These are phyloP conservation scores for Alternaria ethzedia DNA, from an alignment of 2,329 filamentous ascomycete genomes.

Conservation along the genomic window DNA sequence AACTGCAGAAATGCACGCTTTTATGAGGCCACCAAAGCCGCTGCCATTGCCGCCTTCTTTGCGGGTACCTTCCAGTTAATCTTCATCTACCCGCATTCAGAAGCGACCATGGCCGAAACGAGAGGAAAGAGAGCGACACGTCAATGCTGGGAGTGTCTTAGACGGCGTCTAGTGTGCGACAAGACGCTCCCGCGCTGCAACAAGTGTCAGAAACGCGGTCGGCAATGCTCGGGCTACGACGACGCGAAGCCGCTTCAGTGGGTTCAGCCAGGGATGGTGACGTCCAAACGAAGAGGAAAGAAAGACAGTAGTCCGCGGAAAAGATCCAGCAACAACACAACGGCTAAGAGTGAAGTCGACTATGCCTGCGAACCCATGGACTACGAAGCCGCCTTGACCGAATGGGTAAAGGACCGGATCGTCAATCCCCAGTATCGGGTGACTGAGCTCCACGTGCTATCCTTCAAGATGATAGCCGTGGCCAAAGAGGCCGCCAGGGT, in stretches of 20 bases:
- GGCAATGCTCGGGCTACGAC: conserved; percentile 40
- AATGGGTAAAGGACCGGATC: background rate
- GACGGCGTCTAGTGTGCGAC: conserved; percentile 42
- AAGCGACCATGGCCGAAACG: conserved; percentile 13
- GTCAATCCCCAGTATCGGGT: background rate
- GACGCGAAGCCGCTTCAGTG: conserved; percentile 44
- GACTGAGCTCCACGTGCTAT: background rate
- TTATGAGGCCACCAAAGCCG: background rate
- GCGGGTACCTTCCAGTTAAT: background rate
- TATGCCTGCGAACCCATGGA: conserved; percentile 1
- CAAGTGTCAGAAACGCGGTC: conserved; percentile 38
- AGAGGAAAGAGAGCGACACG: conserved; percentile 30
- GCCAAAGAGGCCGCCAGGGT: conserved; percentile 11
- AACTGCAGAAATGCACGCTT: conserved; percentile 15
- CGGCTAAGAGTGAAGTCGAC: background rate
- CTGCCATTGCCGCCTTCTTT: background rate
- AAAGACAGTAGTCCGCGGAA: conserved; percentile 1
- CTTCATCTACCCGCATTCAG: background rate
- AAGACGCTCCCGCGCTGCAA: conserved; percentile 39
- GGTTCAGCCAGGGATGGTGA: conserved; percentile 39
- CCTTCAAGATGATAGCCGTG: background rate
- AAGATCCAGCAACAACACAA: background rate
- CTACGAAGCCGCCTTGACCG: background rate
- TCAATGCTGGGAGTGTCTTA: conserved; percentile 45
- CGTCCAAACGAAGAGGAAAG: conserved; percentile 30